Evolutionary conservation across 306 rosid genomes (phyloP), one percentile per base, ranked within the genome.

Genomic region (Prosopis cineraria): DNA sequence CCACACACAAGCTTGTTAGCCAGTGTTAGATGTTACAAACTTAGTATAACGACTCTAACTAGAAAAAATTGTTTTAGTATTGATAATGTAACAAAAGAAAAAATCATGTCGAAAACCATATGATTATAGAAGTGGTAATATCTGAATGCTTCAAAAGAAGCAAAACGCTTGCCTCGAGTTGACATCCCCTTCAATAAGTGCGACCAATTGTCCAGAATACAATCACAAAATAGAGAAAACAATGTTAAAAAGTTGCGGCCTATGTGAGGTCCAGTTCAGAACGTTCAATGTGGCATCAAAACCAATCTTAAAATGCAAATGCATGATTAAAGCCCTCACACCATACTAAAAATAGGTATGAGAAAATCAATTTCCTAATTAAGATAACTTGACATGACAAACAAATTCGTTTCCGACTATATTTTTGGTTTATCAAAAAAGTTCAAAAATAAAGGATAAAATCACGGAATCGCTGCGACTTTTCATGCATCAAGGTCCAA

Each of bases 321-420:
- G 50, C 72, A 27, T 37, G 36, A 48, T 45, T 37, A 69, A 60
- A 82, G 56, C 27, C 75, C 65, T 11, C 66, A 25, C 72, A 70
- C 36, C 47, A 70, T 36, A 63, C 84, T 59, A 36, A 70, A 80
- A 68, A 80, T 70, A 70, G 68, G 62, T 52, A 63, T 24, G 68
- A 77, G 62, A n/a, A 71, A 24, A 72, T 13, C 39, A 27, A 59
- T 50, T 68, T 78, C 74, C 74, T 4, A 74, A 73, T 39, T 37
- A 44, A 55, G 75, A 74, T 30, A 79, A 41, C 70, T 63, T 5
- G 37, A 70, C 37, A 73, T 48, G 17, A 73, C 80, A 78, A 47
- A 59, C 68, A 59, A 73, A 27, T 30, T 33, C 45, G 36, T 64
- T 16, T 7, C 12, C 33, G 3, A 74, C 45, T 58, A 48, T 27